Percentiles rank a stretch among this genome's conserved stretches.
These are phyloP conservation scores for Suillus discolor DNA, from an alignment of 768 basidiomycete genomes.

Conservation along the genomic window DNA sequence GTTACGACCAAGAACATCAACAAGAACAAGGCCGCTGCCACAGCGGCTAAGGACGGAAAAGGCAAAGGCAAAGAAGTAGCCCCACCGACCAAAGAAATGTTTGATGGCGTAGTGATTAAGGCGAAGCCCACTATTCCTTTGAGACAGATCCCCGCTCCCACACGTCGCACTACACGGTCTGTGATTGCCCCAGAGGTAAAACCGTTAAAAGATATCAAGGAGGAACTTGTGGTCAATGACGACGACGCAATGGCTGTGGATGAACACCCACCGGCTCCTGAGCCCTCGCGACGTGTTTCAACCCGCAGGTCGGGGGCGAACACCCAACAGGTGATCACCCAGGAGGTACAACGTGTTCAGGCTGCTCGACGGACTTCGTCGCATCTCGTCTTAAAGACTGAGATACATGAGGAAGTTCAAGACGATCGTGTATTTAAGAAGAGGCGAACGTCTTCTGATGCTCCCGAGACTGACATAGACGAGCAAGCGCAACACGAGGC, in stretches of 20 bases:
- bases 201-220: constrained; percentile 33
- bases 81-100: constrained; percentile 45
- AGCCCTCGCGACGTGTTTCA: constrained; percentile 7
- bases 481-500: constrained; percentile 30
- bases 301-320: constrained; percentile 34
- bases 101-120: constrained; percentile 68
- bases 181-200: constrained; percentile 31
- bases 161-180: constrained; percentile 40
- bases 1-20: constrained; percentile 60
- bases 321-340: constrained; percentile 25
- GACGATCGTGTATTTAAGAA: constrained; percentile 69
- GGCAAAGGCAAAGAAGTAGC: constrained; percentile 53
- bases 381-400: constrained; percentile 35
- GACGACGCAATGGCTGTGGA: constrained; percentile 61
- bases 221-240: constrained; percentile 35
- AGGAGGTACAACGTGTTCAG: constrained; percentile 30
- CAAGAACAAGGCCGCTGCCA: constrained; percentile 42
- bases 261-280: constrained; percentile 33
- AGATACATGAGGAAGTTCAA: constrained; percentile 54
- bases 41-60: constrained; percentile 43
- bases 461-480: constrained; percentile 51
- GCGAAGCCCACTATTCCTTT: constrained; percentile 38
- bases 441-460: constrained; percentile 70
- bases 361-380: constrained; percentile 35
- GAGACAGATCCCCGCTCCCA: constrained; percentile 50